Evolutionary conservation across 2,329 filamentous ascomycete genomes (phyloP), one percentile per base, ranked within the genome.

Genomic region (Knufia petricola): DNA sequence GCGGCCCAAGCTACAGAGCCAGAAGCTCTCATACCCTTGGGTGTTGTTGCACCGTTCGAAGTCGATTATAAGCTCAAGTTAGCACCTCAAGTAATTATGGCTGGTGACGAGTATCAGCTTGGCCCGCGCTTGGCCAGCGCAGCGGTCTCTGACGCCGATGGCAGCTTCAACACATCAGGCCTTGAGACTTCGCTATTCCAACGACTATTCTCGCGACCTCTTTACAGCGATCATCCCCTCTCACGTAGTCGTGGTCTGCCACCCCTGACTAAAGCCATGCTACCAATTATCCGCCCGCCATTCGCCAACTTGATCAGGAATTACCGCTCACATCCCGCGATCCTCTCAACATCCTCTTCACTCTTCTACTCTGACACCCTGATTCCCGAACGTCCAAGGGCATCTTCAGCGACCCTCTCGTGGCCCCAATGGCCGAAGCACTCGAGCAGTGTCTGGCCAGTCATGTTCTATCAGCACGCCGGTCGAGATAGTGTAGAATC

Each of bases 321-420:
- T 55, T 72, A 72, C 56, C 66, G 70, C 47, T 71, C 69, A 31
- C 69, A 73, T 48, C 65, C 67, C 4, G 62, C 69, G 20, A 71
- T 72, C 48, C 61, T 72, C 21, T 62, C 63, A 12, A 60, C 69
- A 3, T 66, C 69, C 2, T 66, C 61, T 24, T 56, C 61, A 1
- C 58, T 70, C 19, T 71, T 71, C 58, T 72, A 73, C 55, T 57
- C 63, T 52, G 65, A 72, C 52, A 71, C 68, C 0, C 58, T 73
- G 3, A 63, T 70, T 24, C 66, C 69, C 4, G 66, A 69, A 58
- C 63, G 64, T 28, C 49, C 41, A 1, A 38, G 52, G 32, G 43
- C 49, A 1, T 38, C 42, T 23, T 50, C 53, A 1, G 45, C 48
- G 3, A 46, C 57, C 15, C 54, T 51, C 26, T 59, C 59, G 1